A percentile compares a stretch with the other conserved stretches of the same genome.
Conservation (phyloP, 768 basidiomycete genomes). For the Naganishia onofrii region DNA sequence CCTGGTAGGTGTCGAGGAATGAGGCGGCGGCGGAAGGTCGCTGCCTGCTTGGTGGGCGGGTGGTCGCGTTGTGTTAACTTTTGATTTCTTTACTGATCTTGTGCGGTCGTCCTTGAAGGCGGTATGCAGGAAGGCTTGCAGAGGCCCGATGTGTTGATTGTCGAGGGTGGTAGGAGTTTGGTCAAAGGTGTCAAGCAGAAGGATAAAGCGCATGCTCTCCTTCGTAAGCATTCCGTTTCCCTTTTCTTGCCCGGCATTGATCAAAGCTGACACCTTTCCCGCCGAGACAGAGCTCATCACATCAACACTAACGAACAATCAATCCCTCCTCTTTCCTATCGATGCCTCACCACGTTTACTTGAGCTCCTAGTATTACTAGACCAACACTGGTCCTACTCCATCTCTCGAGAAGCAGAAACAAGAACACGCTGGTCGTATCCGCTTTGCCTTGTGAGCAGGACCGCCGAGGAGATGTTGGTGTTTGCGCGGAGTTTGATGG, state of each 20-base stretch:
- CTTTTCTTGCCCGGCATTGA: not conserved
- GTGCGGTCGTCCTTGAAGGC: not conserved
- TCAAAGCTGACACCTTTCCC: not conserved
- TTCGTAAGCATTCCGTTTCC: conserved; percentile 58
- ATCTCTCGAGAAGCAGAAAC: conserved; percentile 34
- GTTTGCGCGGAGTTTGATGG: conserved; percentile 94
- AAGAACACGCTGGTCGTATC: conserved; percentile 54
- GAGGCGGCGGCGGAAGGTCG: no score
- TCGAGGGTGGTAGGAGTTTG: conserved; percentile 79
- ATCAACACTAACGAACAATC: conserved; percentile 71
- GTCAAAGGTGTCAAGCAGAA: conserved; percentile 74
- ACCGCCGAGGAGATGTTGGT: conserved; percentile 91
- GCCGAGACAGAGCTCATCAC: conserved; percentile 73
- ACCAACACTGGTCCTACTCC: conserved; percentile 95
- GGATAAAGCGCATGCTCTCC: conserved; percentile 82
- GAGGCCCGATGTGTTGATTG: conserved; percentile 87
- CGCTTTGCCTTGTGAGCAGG: conserved; percentile 87
- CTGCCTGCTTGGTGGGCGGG: no score
- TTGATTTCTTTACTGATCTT: not conserved
- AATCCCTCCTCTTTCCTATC: conserved; percentile 80
- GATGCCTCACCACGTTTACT: conserved; percentile 92
- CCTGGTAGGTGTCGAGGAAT: conserved; percentile 37
- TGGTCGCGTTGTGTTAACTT: no score
- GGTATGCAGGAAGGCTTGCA: conserved; percentile 55
- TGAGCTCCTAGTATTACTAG: conserved; percentile 89